These are phyloP conservation scores for Gloeopeniophorella convolvens DNA, from an alignment of 768 basidiomycete genomes.

Conservation along the genomic window DNA sequence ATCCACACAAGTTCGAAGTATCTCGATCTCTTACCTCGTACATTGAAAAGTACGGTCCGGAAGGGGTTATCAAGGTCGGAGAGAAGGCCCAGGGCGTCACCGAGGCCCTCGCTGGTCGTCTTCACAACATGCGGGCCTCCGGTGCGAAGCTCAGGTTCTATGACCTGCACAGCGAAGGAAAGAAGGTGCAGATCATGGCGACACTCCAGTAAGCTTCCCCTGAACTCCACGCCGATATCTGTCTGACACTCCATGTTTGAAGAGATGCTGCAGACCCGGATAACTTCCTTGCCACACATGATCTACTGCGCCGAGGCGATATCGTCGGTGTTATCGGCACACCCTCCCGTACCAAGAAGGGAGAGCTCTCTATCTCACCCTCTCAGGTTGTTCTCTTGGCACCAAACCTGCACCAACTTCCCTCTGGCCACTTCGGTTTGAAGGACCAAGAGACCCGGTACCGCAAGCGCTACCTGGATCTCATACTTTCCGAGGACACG, in stretches of 20 bases:
- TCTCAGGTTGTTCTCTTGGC: constrained; percentile 80
- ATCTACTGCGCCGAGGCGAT: constrained; percentile 90
- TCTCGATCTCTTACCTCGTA: constrained; percentile 66
- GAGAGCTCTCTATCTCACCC: constrained; percentile 88
- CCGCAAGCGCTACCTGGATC: constrained; percentile 97
- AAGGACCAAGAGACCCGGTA: constrained; percentile 98
- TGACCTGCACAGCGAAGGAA: constrained; percentile 88
- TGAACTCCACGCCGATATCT: background rate
- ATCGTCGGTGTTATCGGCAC: constrained; percentile 88
- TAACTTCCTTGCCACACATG: constrained; percentile 65
- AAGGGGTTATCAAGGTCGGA: constrained; percentile 64
- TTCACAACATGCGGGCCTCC: constrained; percentile 82
- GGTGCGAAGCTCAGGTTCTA: constrained; percentile 88
- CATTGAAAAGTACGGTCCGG: constrained; percentile 64
- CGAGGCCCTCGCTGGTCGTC: constrained; percentile 79
- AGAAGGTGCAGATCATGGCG: constrained; percentile 94
- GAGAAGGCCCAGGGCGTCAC: constrained; percentile 50
- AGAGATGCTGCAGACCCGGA: constrained; percentile 63
- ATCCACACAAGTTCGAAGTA: constrained; percentile 99
- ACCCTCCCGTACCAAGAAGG: constrained; percentile 91
- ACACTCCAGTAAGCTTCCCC: constrained; percentile 57
- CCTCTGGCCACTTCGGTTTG: constrained; percentile 86
- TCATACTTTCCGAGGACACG: constrained; percentile 88
- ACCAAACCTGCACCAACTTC: constrained; percentile 94
- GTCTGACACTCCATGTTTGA: background rate